Percentiles rank a stretch among this genome's conserved stretches.
Conservation (phyloP, 306 rosid species). For the Rosa chinensis region DNA sequence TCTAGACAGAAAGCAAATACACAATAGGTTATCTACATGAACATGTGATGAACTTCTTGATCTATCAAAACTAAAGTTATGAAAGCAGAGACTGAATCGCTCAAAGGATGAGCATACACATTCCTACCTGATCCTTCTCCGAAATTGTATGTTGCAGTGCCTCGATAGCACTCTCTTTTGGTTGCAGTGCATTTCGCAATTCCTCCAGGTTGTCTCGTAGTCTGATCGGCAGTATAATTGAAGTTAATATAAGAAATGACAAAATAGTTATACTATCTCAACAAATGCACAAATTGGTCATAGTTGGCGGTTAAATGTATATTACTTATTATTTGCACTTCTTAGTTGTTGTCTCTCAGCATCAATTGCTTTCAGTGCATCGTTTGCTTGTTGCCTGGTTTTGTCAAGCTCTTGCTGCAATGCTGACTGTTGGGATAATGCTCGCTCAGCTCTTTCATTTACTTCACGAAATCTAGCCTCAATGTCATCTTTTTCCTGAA, state of each 20-base stretch:
- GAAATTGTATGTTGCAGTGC: slow-evolving; percentile 69
- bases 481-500: slow-evolving; percentile 93
- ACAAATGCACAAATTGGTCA: slow-evolving; percentile 23
- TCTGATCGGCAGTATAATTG: slow-evolving; percentile 41
- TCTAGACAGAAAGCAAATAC: slow-evolving; percentile 18
- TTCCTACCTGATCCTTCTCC: slow-evolving; percentile 90
- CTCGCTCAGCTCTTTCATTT: slow-evolving; percentile 79
- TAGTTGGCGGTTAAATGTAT: slow-evolving; percentile 6
- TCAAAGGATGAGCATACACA: slow-evolving; percentile 20
- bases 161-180: slow-evolving; percentile 86
- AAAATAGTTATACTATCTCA: slow-evolving; percentile 21
- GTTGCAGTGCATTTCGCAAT: slow-evolving; percentile 71
- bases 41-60: background rate
- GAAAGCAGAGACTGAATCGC: slow-evolving; percentile 7
- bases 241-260: slow-evolving; percentile 19
- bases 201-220: slow-evolving; percentile 96
- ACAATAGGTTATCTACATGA: slow-evolving; percentile 13
- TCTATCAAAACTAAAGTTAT: background rate
- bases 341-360: slow-evolving; percentile 90
- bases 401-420: slow-evolving; percentile 95
- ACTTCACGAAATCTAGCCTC: slow-evolving; percentile 66
- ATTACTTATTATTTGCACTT: slow-evolving; percentile 93
- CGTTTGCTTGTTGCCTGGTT: slow-evolving; percentile 96
- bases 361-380: slow-evolving; percentile 94
- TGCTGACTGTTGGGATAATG: slow-evolving; percentile 66